These are phyloP conservation scores for Macadamia tetraphylla DNA, from an alignment of 164 flowering plant species.

Conservation along the genomic window DNA sequence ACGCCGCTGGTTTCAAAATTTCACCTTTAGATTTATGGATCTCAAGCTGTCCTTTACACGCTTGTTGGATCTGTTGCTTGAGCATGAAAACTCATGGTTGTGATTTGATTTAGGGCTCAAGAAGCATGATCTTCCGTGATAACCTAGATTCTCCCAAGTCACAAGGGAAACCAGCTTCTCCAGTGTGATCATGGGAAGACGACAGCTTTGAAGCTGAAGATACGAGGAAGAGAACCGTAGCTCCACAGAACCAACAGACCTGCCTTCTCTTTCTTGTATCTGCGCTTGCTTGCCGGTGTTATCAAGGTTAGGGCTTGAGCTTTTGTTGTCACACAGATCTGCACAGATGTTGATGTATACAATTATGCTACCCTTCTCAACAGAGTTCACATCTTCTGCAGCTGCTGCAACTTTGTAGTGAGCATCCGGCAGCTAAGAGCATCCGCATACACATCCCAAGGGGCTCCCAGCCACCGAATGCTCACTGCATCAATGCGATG, in stretches of 20 bases:
- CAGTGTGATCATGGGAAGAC: conserved; percentile 1
- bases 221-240: conserved; percentile 14
- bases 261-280: conserved; percentile 18
- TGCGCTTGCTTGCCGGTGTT: conserved; percentile 13
- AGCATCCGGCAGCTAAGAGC: no score
- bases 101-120: conserved; percentile 18
- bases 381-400: no score
- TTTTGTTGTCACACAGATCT: conserved; percentile 24
- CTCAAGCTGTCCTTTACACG: conserved; percentile 15
- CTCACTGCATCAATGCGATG: no score
- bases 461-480: no score
- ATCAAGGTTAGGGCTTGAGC: conserved; percentile 24
- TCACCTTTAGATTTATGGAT: conserved; percentile 47
- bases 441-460: no score
- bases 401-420: no score
- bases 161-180: conserved; percentile 7
- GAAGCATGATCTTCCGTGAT: background rate
- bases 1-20: background rate
- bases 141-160: conserved; percentile 11
- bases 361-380: no score
- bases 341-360: background rate
- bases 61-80: conserved; percentile 45
- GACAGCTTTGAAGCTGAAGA: conserved; percentile 21
- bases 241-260: conserved; percentile 11
- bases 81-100: conserved; percentile 29